Evolutionary conservation across 768 basidiomycete genomes (phyloP).

Genomic region (Termitomyces eurrhizus): DNA sequence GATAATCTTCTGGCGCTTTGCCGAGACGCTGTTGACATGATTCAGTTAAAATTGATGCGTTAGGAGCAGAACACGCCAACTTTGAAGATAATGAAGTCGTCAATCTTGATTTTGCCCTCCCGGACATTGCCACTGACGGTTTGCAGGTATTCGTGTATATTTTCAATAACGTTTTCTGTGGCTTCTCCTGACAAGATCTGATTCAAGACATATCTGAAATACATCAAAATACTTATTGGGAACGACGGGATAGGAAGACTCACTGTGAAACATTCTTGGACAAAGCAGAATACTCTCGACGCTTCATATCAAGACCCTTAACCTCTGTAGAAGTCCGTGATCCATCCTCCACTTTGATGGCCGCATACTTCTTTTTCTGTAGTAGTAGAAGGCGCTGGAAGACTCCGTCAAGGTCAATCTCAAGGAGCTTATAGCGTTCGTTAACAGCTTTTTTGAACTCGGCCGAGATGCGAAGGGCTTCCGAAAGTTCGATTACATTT

Average conservation of each 20-base stretch:
- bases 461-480: constrained; percentile 87
- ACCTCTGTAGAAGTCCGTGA: constrained; percentile 77
- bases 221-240: not conserved
- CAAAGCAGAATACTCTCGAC: constrained; percentile 88
- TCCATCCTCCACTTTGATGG: constrained; percentile 89
- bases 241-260: constrained; percentile 25
- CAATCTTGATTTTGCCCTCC: constrained; percentile 72
- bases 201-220: constrained; percentile 78
- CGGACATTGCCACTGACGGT: constrained; percentile 77
- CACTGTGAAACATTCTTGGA: constrained; percentile 94
- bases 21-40: constrained; percentile 68
- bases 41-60: not conserved
- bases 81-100: constrained; percentile 95
- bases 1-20: constrained; percentile 96
- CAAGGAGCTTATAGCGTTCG: constrained; percentile 90
- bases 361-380: constrained; percentile 99
- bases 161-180: constrained; percentile 84
- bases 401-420: constrained; percentile 93
- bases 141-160: constrained; percentile 88
- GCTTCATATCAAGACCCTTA: constrained; percentile 99
- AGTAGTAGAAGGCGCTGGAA: constrained; percentile 90
- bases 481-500: constrained; percentile 80
- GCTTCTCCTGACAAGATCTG: constrained; percentile 89
- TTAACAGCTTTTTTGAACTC: constrained; percentile 97
- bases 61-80: constrained; percentile 34